Evolutionary conservation across 768 basidiomycete species (phyloP).

Genomic region (Suillus paluster): DNA sequence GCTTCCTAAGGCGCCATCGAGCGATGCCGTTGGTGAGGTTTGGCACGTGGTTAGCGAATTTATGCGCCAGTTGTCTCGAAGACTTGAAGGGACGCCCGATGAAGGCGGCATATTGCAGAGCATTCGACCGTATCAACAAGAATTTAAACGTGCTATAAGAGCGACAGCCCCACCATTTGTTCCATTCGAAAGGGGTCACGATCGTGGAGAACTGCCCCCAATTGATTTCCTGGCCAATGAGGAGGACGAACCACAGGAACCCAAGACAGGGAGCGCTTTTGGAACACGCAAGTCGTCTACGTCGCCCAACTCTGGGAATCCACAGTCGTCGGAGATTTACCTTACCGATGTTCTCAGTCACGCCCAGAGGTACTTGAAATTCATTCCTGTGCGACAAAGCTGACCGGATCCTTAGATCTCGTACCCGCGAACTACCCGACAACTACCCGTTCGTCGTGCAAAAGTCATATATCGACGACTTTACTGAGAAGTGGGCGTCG

Average conservation of each 20-base stretch:
- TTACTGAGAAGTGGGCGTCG: constrained; percentile 50
- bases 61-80: constrained; percentile 43
- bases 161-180: constrained; percentile 61
- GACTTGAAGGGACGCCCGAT: constrained; percentile 58
- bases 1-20: constrained; percentile 57
- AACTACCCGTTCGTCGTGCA: constrained; percentile 69
- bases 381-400: not conserved
- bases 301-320: constrained; percentile 9
- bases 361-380: constrained; percentile 44
- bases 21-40: constrained; percentile 62
- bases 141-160: constrained; percentile 53
- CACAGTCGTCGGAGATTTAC: constrained; percentile 38
- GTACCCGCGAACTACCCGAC: constrained; percentile 72
- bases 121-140: constrained; percentile 52
- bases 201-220: constrained; percentile 3
- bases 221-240: constrained; percentile 44
- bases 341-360: constrained; percentile 55
- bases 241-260: constrained; percentile 28
- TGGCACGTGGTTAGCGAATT: constrained; percentile 53
- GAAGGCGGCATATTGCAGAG: constrained; percentile 57
- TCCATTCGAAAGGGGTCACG: constrained; percentile 43
- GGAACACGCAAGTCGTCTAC: no score
- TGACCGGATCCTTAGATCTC: constrained; percentile 47
- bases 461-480: constrained; percentile 47
- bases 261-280: not conserved